These are phyloP conservation scores for Chenopodium album DNA, from an alignment of 148 eudicot species.

Conservation along the genomic window DNA sequence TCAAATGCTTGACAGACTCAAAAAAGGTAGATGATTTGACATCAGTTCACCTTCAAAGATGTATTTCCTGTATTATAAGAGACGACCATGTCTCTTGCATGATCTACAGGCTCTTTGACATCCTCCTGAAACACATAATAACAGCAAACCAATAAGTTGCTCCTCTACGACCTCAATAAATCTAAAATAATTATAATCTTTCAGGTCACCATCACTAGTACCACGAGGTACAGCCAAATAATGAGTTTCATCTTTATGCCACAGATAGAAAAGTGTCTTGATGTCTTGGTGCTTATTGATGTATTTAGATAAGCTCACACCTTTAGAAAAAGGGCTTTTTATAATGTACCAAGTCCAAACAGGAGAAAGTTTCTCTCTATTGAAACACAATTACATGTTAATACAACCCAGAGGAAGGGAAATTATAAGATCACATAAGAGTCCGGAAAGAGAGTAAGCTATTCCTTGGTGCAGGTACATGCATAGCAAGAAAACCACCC, in stretches of 20 bases:
- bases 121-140: slow-evolving; percentile 35
- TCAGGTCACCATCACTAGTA: not conserved
- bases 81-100: slow-evolving; percentile 33
- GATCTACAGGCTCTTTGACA: slow-evolving; percentile 35
- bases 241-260: too few species aligned
- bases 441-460: too few species aligned
- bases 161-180: not conserved
- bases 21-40: not conserved
- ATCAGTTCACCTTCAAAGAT: slow-evolving; percentile 36
- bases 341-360: not conserved
- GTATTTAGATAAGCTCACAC: too few species aligned
- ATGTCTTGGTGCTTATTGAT: too few species aligned
- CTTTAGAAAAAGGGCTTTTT: too few species aligned
- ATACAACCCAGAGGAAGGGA: too few species aligned
- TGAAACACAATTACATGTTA: not conserved
- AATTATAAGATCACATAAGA: too few species aligned
- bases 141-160: slow-evolving; percentile 1
- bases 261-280: too few species aligned
- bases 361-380: not conserved
- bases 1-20: not conserved
- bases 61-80: slow-evolving; percentile 25
- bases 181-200: not conserved
- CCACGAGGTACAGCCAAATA: not conserved
- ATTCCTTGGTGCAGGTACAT: too few species aligned
- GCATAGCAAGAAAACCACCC: too few species aligned